Conservation (phyloP, 495 filamentous ascomycete species). For the Annulohypoxylon bovei region DNA sequence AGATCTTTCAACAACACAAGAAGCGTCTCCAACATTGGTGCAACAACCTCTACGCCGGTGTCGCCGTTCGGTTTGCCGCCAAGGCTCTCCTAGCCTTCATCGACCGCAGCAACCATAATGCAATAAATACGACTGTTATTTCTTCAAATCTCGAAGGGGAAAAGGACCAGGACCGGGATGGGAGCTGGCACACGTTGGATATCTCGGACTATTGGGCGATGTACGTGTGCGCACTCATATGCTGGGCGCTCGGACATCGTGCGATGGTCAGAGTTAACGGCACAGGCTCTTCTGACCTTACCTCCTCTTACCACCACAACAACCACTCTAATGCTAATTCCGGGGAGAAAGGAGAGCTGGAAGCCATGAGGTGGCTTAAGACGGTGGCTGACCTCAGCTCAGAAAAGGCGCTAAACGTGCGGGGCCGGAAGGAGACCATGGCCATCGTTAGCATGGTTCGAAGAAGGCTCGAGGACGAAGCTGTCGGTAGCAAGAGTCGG, state of each 20-base stretch:
- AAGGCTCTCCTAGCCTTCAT: slow-evolving; percentile 43
- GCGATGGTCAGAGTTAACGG: slow-evolving; percentile 26
- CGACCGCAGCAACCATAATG: slow-evolving; percentile 35
- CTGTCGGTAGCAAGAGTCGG: slow-evolving; percentile 49
- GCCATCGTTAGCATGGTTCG: slow-evolving; percentile 54
- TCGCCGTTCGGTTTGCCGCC: slow-evolving; percentile 40
- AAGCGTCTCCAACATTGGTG: slow-evolving; percentile 52
- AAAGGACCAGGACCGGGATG: slow-evolving; percentile 4
- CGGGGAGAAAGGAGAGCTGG: slow-evolving; percentile 36
- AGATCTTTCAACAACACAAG: slow-evolving; percentile 52
- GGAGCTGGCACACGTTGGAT: slow-evolving; percentile 44
- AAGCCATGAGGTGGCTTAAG: slow-evolving; percentile 42
- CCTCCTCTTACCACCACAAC: slow-evolving; percentile 15
- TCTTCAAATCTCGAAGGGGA: slow-evolving; percentile 35
- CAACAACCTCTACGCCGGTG: slow-evolving; percentile 25
- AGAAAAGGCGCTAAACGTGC: slow-evolving; percentile 45
- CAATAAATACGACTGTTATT: slow-evolving; percentile 29
- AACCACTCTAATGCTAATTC: slow-evolving; percentile 37
- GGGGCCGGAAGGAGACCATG: slow-evolving; percentile 47
- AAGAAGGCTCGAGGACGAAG: slow-evolving; percentile 53
- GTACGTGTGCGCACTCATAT: slow-evolving; percentile 59
- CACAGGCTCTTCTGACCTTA: slow-evolving; percentile 13
- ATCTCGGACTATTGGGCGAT: slow-evolving; percentile 61
- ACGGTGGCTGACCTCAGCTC: slow-evolving; percentile 33
- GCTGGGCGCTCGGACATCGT: slow-evolving; percentile 56